Percentiles rank a stretch among this genome's conserved stretches.
These are phyloP conservation scores for Fusarium sublunatum DNA, from an alignment of 2,329 filamentous ascomycete species.

Conservation along the genomic window DNA sequence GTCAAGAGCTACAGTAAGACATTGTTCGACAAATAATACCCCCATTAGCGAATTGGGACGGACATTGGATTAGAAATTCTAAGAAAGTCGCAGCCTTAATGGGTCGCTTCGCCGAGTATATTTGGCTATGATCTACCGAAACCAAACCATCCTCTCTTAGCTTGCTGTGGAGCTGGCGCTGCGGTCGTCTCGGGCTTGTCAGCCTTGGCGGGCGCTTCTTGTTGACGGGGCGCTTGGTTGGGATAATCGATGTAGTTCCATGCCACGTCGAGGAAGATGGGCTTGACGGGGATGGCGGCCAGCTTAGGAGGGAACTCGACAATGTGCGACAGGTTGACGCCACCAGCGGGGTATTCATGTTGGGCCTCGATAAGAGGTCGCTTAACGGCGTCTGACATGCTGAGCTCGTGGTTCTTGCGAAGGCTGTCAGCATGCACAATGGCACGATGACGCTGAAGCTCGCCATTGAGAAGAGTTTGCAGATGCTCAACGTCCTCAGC, in stretches of 20 bases:
- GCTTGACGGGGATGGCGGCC: conserved; percentile 88
- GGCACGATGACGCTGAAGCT: conserved; percentile 84
- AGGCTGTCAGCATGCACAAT: conserved; percentile 84
- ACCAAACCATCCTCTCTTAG: conserved; percentile 81
- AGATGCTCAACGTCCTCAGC: conserved; percentile 68
- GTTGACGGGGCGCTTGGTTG: conserved; percentile 59
- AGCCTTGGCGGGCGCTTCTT: conserved; percentile 41
- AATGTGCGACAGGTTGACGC: conserved; percentile 80
- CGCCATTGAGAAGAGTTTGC: conserved; percentile 70
- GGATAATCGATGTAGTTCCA: conserved; percentile 99
- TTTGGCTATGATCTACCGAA: conserved; percentile 65
- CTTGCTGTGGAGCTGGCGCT: conserved; percentile 52
- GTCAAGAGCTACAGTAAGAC: conserved; percentile 31
- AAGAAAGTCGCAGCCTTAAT: conserved; percentile 21
- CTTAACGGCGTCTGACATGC: conserved; percentile 40
- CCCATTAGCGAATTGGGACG: conserved; percentile 9
- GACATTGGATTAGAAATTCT: conserved; percentile 12
- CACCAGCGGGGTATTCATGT: conserved; percentile 76
- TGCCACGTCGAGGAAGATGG: conserved; percentile 93
- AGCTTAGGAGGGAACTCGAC: conserved; percentile 89
- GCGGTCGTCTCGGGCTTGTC: conserved; percentile 45
- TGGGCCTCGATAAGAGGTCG: conserved; percentile 78
- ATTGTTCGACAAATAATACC: conserved; percentile 10
- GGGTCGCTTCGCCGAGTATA: conserved; percentile 31
- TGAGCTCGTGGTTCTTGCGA: conserved; percentile 60